phyloP scores from a whole-genome alignment of 768 basidiomycete genomes.

The Daedalea quercina region DNA sequence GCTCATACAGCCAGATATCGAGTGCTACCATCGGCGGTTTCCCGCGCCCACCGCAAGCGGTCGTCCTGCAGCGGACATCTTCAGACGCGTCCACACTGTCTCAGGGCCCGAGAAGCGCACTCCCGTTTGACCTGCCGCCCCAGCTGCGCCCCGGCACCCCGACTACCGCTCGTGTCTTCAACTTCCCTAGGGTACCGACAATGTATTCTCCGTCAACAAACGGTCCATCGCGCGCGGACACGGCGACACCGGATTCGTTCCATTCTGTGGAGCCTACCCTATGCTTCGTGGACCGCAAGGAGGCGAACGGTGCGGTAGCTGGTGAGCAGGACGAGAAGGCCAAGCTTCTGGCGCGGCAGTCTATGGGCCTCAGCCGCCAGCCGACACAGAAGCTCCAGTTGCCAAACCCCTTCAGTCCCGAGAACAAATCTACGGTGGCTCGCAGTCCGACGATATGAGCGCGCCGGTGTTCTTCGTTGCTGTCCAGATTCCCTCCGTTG shows the following conservation, averaged over 20 bases:
- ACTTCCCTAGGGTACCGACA: not conserved
- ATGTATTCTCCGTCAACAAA: not conserved
- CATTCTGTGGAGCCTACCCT: constrained; percentile 19
- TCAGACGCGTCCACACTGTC: not conserved
- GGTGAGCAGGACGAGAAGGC: not conserved
- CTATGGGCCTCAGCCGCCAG: constrained; percentile 12
- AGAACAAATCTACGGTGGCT: not conserved
- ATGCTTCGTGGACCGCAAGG: constrained; percentile 8
- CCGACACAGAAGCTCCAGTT: constrained; percentile 1
- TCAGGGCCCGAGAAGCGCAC: not conserved
- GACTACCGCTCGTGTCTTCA: not conserved
- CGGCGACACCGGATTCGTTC: constrained; percentile 14
- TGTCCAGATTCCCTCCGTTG: not conserved
- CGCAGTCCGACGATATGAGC: not conserved
- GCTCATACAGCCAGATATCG: not conserved
- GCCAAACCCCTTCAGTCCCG: constrained; percentile 13
- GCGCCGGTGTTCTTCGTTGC: not conserved
- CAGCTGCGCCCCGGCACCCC: constrained; percentile 7
- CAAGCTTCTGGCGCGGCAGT: not conserved
- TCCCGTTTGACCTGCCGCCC: not conserved
- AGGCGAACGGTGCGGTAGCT: not conserved
- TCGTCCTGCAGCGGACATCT: not conserved
- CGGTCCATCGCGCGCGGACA: constrained; percentile 8
- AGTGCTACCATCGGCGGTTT: not conserved
- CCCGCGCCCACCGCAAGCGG: not conserved